These are phyloP conservation scores for Metschnikowia matae DNA, from an alignment of 805 yeast species.

Conservation along the genomic window DNA sequence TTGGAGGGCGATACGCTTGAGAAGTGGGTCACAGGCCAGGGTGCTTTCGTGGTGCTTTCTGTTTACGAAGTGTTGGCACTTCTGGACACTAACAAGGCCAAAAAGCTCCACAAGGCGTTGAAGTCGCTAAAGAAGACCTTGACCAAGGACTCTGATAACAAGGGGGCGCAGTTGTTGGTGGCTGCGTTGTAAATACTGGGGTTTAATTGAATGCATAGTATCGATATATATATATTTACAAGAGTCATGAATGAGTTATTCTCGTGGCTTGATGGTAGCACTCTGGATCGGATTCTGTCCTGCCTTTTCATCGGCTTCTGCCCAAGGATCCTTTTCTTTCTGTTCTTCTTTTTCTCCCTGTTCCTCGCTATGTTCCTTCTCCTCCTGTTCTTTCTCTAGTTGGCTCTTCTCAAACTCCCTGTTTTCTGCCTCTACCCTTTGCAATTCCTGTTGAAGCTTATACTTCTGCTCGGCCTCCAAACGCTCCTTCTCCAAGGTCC, in stretches of 20 bases:
- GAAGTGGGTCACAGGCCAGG: conserved; percentile 62
- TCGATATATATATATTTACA: background rate
- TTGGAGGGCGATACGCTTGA: conserved; percentile 42
- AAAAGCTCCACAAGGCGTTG: conserved; percentile 50
- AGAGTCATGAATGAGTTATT: conserved; percentile 8
- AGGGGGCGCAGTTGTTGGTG: conserved; percentile 50
- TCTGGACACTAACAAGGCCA: conserved; percentile 34
- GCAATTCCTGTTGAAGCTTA: conserved; percentile 31
- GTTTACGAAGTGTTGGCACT: conserved; percentile 62
- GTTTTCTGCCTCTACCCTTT: conserved; percentile 15
- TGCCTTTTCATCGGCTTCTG: conserved; percentile 27
- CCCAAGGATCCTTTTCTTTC: conserved; percentile 30
- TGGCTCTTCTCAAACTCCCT: conserved; percentile 6
- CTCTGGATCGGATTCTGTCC: conserved; percentile 32
- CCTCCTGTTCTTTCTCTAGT: too few species aligned
- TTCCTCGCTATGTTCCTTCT: background rate
- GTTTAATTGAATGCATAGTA: conserved; percentile 1
- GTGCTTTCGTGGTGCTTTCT: conserved; percentile 80
- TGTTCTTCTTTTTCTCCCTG: background rate
- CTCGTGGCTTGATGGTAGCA: conserved; percentile 37
- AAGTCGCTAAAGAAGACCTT: conserved; percentile 45
- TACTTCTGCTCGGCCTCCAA: conserved; percentile 31
- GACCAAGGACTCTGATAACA: conserved; percentile 49
- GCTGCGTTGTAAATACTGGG: conserved; percentile 17
- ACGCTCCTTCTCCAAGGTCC: conserved; percentile 34